Evolutionary conservation across 2,329 filamentous ascomycete genomes (phyloP).

Genomic region (Colletotrichum falcatum): DNA sequence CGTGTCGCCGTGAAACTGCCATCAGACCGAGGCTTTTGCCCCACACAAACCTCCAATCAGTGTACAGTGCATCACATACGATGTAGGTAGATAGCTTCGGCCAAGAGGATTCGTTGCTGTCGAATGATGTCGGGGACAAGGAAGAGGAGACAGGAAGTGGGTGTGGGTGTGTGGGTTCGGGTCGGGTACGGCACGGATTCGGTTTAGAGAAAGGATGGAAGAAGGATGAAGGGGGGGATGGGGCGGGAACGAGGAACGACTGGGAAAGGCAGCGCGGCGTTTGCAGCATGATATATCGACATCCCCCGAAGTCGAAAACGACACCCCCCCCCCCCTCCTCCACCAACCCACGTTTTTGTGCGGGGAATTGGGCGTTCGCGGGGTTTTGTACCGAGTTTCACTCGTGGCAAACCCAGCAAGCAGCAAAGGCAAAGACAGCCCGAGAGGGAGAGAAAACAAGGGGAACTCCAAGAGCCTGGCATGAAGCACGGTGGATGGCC

Average conservation of each 20-base stretch:
- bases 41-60: slow-evolving; percentile 6
- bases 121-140: slow-evolving; percentile 40
- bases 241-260: too few species aligned
- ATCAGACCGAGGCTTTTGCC: slow-evolving; percentile 32
- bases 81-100: slow-evolving; percentile 17
- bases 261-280: slow-evolving; percentile 9
- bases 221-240: background rate
- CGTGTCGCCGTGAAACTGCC: slow-evolving; percentile 42
- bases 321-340: slow-evolving; percentile 4
- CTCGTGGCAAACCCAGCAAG: slow-evolving; percentile 10
- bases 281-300: slow-evolving; percentile 33
- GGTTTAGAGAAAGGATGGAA: background rate
- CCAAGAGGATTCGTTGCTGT: slow-evolving; percentile 40
- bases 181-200: slow-evolving; percentile 6
- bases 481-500: slow-evolving; percentile 16
- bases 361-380: slow-evolving; percentile 31
- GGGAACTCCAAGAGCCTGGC: background rate
- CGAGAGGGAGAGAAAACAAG: slow-evolving; percentile 3
- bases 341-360: slow-evolving; percentile 2
- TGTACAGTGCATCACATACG: too few species aligned
- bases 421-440: slow-evolving; percentile 24
- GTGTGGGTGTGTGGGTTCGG: slow-evolving; percentile 31
- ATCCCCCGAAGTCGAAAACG: slow-evolving; percentile 25
- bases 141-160: slow-evolving; percentile 9
- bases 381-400: slow-evolving; percentile 24